phyloP scores from a whole-genome alignment of 192 early-diverging fungal genomes.

The Coemansia sp. region DNA sequence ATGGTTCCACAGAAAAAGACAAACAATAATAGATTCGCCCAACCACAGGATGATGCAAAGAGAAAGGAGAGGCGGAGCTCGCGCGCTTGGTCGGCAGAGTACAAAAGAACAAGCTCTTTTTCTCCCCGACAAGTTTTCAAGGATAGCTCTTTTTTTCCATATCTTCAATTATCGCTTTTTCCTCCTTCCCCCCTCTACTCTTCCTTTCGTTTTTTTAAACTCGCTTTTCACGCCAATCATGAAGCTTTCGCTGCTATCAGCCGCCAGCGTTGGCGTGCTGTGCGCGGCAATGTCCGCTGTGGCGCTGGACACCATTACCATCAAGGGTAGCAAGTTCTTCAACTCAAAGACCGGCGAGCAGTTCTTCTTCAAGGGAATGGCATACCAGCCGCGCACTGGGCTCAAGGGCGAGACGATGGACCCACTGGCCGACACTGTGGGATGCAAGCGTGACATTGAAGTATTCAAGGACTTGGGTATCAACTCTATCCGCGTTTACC shows the following conservation, averaged over 20 bases:
- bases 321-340: conserved; percentile 74
- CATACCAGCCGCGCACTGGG: conserved; percentile 66
- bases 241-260: conserved; percentile 25
- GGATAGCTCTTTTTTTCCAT: no score
- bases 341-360: conserved; percentile 70
- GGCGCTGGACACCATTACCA: conserved; percentile 64
- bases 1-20: conserved; percentile 2
- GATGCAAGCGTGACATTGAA: conserved; percentile 65
- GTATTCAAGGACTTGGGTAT: conserved; percentile 67
- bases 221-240: conserved; percentile 11
- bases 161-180: neutral
- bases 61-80: neutral
- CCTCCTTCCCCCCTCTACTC: no score
- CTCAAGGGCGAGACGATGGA: conserved; percentile 48
- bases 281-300: conserved; percentile 20
- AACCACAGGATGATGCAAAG: neutral
- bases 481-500: conserved; percentile 74
- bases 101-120: neutral
- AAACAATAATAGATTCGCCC: conserved; percentile 2
- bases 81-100: neutral
- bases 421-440: conserved; percentile 63
- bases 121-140: neutral
- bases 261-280: conserved; percentile 25
- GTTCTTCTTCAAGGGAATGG: conserved; percentile 75
- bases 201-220: neutral